Base-by-base conservation (phyloP, 352 stramenopile species). In the Phytophthora litchii region DNA sequence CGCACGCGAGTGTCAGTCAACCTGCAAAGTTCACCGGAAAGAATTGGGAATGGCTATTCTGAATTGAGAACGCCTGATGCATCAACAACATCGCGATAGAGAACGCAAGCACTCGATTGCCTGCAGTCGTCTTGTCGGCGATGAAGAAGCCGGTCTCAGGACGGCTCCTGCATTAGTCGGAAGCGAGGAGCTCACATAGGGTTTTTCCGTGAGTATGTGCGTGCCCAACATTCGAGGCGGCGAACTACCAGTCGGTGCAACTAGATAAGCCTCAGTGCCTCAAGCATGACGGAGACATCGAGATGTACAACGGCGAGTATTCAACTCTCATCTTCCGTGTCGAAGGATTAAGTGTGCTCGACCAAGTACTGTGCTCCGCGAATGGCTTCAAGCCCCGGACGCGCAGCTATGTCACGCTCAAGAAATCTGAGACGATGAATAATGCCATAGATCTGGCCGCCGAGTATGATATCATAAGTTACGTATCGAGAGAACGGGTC, bases 261-360 rank as follows among this genome's bases (percentile, higher is more conserved):
- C 40, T 19, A 0, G 40, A 46, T 5, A 46, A 46, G 40, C 20
- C 17, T 0, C 40, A 46, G 0, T 19, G 19, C 8, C 17, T 46
- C 7, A 46, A 32, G 11, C 40, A 46, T 6, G n/a, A 16, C 0
- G 8, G 5, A 19, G 40, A 46, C 9, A 46, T 46, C 40, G 40
- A 46, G 40, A 46, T 19, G 0, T 46, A 46, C 40, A 46, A 46
- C 11, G 40, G 40, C 19, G 40, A 46, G 19, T 46, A 46, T 13
- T 46, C 40, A 9, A 19, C 40, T n/a, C 40, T 46, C 3, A 45
- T 45, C 38, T 45, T 45, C 19, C 20, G 38, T 10, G 29, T 34
- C 29, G 10, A 34, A 34, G 29, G 29, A 3, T 11, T 34, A 7
- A 34, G 29, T 7, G 6, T 34, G 29, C 10, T 34, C 1, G 29